A percentile compares a stretch with the other conserved stretches of the same genome.
Conservation (phyloP, 202 grass and related monocot species). For the Tripidium arundinaceum region DNA sequence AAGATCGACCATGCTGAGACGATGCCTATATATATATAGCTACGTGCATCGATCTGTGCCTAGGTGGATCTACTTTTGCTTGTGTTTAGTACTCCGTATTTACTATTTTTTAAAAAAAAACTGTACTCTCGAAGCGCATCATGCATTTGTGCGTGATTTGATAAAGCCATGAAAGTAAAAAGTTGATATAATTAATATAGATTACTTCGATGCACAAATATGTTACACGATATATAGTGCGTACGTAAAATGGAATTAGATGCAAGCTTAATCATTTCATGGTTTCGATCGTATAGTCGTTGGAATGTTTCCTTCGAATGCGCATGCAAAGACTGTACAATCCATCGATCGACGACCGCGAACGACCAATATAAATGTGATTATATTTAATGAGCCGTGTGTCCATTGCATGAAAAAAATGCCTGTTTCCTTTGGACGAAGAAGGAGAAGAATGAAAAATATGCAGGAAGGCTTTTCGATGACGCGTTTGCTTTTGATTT, state of each 20-base stretch:
- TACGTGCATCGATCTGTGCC: neutral
- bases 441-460: neutral
- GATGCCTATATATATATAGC: neutral
- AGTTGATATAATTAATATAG: too few relatives aligned
- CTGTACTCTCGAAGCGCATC: too few relatives aligned
- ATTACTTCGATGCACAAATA: neutral
- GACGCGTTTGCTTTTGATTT: constrained; percentile 18
- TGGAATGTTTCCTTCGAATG: neutral
- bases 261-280: neutral
- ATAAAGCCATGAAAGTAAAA: too few relatives aligned
- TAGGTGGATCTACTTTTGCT: neutral
- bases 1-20: neutral
- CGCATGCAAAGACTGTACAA: neutral
- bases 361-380: neutral
- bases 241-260: neutral
- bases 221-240: neutral
- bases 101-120: too few relatives aligned
- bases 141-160: too few relatives aligned
- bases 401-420: too few relatives aligned
- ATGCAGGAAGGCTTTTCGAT: neutral
- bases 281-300: neutral
- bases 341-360: neutral
- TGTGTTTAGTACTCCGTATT: too few relatives aligned
- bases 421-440: too few relatives aligned
- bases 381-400: too few relatives aligned